Base-by-base conservation (phyloP, 2,329 filamentous ascomycete species). In the Fonsecaea erecta region DNA sequence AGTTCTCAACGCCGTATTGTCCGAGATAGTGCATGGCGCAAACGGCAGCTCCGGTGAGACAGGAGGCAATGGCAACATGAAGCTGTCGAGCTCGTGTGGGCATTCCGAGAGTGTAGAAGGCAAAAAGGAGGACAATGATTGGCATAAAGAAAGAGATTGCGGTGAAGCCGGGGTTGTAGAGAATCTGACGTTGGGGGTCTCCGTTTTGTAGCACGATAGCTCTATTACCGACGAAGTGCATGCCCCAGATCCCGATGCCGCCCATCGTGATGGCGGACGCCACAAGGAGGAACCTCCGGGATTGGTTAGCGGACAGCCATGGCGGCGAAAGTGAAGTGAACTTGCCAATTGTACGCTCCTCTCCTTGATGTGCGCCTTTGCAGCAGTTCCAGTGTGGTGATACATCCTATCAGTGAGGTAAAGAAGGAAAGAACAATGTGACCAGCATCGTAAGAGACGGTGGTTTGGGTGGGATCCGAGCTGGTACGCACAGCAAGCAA, bases 11-110 rank as follows among this genome's bases (percentile, higher is more conserved):
- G 35, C 91, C 92, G 34, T 90, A 85, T 74, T 96, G 93, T n/a
- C 91, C 91, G 18, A 94, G 81, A 73, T 95, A 96, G 75, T 96
- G 91, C 92, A 96, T 95, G 34, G 89, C 90, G 65, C 90, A 92
- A 56, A 95, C 88, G 24, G 91, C 88, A 4, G 87, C 81, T 14
- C 92, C 92, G 1, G 90, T 89, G 51, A 93, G 81, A 1, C 86
- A 73, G 6, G 92, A 91, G 8, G 90, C 89, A 4, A 86, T 73
- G 7, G 83, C 73, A 11, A 90, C 83, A 52, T 88, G 84, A 76
- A 83, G 77, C 77, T 85, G 85, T 18, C 83, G 84, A 14, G 89
- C 82, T 30, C 75, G 79, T 67, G 85, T 85, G 71, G 84, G 84
- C 30, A 84, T 82, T 5, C 87, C 91, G 52, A 90, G 86, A 35